A percentile compares a stretch with the other conserved stretches of the same genome.
Conservation (phyloP, 2,329 filamentous ascomycete genomes). For the Monosporascus cannonballus region DNA sequence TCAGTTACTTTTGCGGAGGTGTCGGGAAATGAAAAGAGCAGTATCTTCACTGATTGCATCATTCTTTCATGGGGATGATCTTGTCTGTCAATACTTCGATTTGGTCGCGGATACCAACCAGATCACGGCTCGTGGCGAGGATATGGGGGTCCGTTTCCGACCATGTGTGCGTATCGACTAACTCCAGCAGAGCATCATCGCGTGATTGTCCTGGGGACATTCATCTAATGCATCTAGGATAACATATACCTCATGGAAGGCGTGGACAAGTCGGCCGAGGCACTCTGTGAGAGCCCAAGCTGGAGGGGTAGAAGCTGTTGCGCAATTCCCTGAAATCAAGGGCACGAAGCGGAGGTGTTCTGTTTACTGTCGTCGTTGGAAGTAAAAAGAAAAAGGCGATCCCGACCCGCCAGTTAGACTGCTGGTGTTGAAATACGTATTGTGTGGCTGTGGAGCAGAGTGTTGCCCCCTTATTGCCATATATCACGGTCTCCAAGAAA, state of each 20-base stretch:
- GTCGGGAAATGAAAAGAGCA: slow-evolving; percentile 16
- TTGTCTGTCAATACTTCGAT: slow-evolving; percentile 10
- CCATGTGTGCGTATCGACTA: slow-evolving; percentile 19
- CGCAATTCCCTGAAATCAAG: slow-evolving; percentile 16
- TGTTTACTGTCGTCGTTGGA: slow-evolving; percentile 31
- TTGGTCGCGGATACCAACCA: slow-evolving; percentile 22
- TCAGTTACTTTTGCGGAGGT: slow-evolving; percentile 14
- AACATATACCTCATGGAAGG: slow-evolving; percentile 27
- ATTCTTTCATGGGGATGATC: slow-evolving; percentile 13
- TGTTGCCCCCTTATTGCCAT: too few relatives aligned
- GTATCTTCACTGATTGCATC: slow-evolving; percentile 21
- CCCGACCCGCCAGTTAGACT: slow-evolving; percentile 15
- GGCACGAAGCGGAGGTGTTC: slow-evolving; percentile 22
- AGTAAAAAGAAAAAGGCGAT: slow-evolving; percentile 34
- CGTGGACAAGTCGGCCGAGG: slow-evolving; percentile 15
- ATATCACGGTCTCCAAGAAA: too few relatives aligned
- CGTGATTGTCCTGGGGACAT: slow-evolving; percentile 20
- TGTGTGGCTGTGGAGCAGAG: slow-evolving; percentile 30
- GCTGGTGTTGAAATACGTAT: slow-evolving; percentile 13
- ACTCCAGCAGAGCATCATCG: slow-evolving; percentile 17
- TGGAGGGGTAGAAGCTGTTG: slow-evolving; percentile 12
- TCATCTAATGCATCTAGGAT: slow-evolving; percentile 33
- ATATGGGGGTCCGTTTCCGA: slow-evolving; percentile 19
- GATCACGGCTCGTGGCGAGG: slow-evolving; percentile 28
- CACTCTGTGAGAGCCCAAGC: slow-evolving; percentile 14